These are phyloP conservation scores for Candida insectalens DNA, from an alignment of 805 yeast genomes.

Conservation along the genomic window DNA sequence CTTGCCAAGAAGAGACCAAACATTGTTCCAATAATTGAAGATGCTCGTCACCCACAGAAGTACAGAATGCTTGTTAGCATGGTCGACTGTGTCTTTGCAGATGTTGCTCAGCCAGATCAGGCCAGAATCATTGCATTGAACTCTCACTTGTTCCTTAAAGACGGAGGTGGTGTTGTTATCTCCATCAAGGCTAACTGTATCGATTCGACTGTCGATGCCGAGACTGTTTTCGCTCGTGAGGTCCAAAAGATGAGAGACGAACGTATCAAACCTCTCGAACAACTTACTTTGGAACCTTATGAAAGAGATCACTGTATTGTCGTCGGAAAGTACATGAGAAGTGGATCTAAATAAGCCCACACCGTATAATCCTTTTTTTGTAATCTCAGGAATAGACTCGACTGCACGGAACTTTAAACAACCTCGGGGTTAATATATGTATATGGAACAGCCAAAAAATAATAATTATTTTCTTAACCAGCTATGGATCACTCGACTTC, in stretches of 20 bases:
- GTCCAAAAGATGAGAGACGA: conserved; percentile 98
- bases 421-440: too few relatives aligned
- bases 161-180: conserved; percentile 96
- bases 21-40: conserved; percentile 97
- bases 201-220: conserved; percentile 98
- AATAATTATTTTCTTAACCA: too few relatives aligned
- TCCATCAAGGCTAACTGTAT: conserved; percentile 99
- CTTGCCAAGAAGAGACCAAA: conserved; percentile 99
- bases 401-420: too few relatives aligned
- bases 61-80: conserved; percentile 98
- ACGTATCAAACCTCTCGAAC: conserved; percentile 96
- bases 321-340: conserved; percentile 92
- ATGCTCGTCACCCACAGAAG: conserved; percentile 99
- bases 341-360: conserved; percentile 33
- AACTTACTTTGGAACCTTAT: conserved; percentile 97
- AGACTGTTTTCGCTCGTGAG: conserved; percentile 98
- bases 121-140: conserved; percentile 99
- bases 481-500: too few relatives aligned
- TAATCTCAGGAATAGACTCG: neutral
- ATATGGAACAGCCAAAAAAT: too few relatives aligned
- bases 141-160: conserved; percentile 96
- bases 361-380: conserved; percentile 23
- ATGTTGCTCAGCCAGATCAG: conserved; percentile 99
- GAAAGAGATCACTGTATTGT: conserved; percentile 99
- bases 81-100: conserved; percentile 99